phyloP scores from a whole-genome alignment of 2,329 filamentous ascomycete genomes.

The Colletotrichum sp. region DNA sequence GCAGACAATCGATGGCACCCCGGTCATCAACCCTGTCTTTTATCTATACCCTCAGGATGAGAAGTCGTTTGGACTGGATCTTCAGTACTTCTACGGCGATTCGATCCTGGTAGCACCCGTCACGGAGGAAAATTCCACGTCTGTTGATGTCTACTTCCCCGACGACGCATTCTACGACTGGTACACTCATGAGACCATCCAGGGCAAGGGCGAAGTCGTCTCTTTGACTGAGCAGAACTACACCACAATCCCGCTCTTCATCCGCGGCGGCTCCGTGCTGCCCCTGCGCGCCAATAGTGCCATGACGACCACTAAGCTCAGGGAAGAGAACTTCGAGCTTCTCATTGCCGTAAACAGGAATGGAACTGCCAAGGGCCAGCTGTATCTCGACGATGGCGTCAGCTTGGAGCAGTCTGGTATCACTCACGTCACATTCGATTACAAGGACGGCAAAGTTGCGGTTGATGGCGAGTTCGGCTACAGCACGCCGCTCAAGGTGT shows the following conservation, averaged over 20 bases:
- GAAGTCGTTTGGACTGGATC: slow-evolving; percentile 49
- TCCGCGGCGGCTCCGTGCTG: slow-evolving; percentile 70
- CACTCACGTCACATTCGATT: slow-evolving; percentile 66
- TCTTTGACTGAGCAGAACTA: slow-evolving; percentile 38
- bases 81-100: slow-evolving; percentile 57
- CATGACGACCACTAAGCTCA: slow-evolving; percentile 68
- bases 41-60: slow-evolving; percentile 68
- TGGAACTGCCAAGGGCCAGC: slow-evolving; percentile 67
- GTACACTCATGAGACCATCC: slow-evolving; percentile 46
- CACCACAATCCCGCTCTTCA: slow-evolving; percentile 68
- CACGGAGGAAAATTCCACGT: slow-evolving; percentile 46
- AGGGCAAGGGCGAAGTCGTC: slow-evolving; percentile 9
- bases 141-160: slow-evolving; percentile 54
- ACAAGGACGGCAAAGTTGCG: slow-evolving; percentile 54
- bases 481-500: slow-evolving; percentile 44
- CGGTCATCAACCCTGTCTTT: slow-evolving; percentile 73
- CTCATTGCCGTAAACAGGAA: slow-evolving; percentile 69
- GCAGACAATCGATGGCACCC: slow-evolving; percentile 65
- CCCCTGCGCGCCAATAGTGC: slow-evolving; percentile 60
- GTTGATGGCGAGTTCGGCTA: slow-evolving; percentile 61
- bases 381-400: slow-evolving; percentile 81
- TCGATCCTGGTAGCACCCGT: slow-evolving; percentile 55
- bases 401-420: slow-evolving; percentile 63
- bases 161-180: slow-evolving; percentile 57
- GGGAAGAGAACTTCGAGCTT: slow-evolving; percentile 72